phyloP scores from a whole-genome alignment of 1,284 basidiomycete genomes.

The Neolentinus lepideus region DNA sequence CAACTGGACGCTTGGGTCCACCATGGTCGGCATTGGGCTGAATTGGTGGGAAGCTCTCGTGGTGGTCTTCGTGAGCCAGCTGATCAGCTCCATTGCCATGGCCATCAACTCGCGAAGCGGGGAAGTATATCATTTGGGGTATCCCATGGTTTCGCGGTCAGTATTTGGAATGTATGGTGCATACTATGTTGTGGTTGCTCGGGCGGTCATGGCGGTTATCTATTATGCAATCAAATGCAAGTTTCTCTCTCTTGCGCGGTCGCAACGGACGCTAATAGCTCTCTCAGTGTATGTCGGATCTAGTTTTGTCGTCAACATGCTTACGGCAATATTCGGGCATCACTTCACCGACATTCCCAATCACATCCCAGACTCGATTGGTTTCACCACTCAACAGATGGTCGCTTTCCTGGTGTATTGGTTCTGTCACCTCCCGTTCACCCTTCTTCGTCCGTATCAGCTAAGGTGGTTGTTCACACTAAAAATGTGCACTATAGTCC shows the following conservation, averaged over 20 bases:
- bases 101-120: slow-evolving; percentile 4
- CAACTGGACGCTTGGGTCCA: slow-evolving; percentile 4
- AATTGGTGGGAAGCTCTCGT: slow-evolving; percentile 3
- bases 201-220: slow-evolving; percentile 2
- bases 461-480: slow-evolving; percentile 3
- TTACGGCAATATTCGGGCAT: not conserved
- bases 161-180: slow-evolving; percentile 3
- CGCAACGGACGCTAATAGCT: not conserved
- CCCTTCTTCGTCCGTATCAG: slow-evolving; percentile 3
- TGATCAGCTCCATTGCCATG: slow-evolving; percentile 4
- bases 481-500: slow-evolving; percentile 3
- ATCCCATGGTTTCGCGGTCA: not conserved
- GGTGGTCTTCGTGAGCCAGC: slow-evolving; percentile 2
- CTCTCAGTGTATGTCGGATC: slow-evolving; percentile 1
- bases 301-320: slow-evolving; percentile 3
- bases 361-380: not conserved
- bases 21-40: slow-evolving; percentile 3
- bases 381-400: slow-evolving; percentile 4
- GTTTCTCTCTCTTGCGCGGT: not conserved
- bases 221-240: slow-evolving; percentile 4
- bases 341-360: slow-evolving; percentile 2
- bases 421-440: slow-evolving; percentile 4
- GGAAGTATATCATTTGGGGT: slow-evolving; percentile 2
- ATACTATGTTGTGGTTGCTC: slow-evolving; percentile 2
- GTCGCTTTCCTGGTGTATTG: slow-evolving; percentile 1